Conservation (phyloP, 2,329 filamentous ascomycete genomes). For the Pyrenochaeta sp. region DNA sequence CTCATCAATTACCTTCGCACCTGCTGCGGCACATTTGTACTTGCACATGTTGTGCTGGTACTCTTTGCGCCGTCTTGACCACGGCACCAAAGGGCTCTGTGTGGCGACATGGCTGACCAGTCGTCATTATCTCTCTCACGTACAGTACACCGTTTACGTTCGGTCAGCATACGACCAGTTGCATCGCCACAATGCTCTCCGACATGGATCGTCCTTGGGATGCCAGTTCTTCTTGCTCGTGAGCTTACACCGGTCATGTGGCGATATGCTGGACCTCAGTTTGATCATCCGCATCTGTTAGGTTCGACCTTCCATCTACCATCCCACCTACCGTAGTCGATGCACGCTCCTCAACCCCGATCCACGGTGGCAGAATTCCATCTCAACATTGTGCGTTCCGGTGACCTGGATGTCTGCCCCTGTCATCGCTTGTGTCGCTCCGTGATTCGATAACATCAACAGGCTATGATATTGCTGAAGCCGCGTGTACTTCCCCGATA, state of each 20-base stretch:
- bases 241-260: neutral
- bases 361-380: slow-evolving; percentile 18
- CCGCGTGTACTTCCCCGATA: slow-evolving; percentile 8
- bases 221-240: neutral
- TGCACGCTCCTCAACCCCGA: slow-evolving; percentile 16
- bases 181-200: neutral
- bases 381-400: slow-evolving; percentile 18
- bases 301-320: slow-evolving; percentile 6
- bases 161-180: neutral
- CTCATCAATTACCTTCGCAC: slow-evolving; percentile 13
- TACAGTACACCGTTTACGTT: neutral
- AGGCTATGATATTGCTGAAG: slow-evolving; percentile 8
- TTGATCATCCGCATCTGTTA: slow-evolving; percentile 1
- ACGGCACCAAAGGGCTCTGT: neutral
- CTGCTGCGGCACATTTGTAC: neutral
- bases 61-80: neutral
- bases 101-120: neutral
- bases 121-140: neutral
- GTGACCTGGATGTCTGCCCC: slow-evolving; percentile 30
- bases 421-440: slow-evolving; percentile 26
- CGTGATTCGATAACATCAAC: slow-evolving; percentile 23
- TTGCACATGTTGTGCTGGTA: neutral
- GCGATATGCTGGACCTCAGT: neutral
- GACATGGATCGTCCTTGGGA: neutral
- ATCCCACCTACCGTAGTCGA: neutral